Percentiles rank a stretch among this genome's conserved stretches.
These are phyloP conservation scores for Pulicaria dysenterica DNA, from an alignment of 129 eudicot genomes.

Conservation along the genomic window DNA sequence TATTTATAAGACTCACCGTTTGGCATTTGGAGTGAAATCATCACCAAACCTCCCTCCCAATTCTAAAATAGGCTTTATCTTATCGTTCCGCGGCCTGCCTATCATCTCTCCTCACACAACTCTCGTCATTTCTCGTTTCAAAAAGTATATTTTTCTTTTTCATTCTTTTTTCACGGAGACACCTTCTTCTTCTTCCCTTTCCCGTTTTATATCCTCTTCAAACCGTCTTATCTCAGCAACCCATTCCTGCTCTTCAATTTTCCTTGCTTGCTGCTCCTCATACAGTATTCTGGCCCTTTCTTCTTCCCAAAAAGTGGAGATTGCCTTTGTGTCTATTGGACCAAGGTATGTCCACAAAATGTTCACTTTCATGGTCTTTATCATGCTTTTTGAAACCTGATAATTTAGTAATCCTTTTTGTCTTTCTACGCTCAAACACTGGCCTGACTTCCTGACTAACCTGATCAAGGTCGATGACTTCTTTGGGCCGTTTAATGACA, in stretches of 20 bases:
- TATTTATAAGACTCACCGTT: conserved; percentile 38
- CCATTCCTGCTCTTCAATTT: conserved; percentile 63
- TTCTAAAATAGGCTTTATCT: conserved; percentile 55
- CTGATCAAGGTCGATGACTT: conserved; percentile 65
- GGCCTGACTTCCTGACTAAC: conserved; percentile 67
- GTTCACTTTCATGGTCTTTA: conserved; percentile 37
- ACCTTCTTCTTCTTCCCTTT: conserved; percentile 82
- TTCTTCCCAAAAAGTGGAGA: conserved; percentile 36
- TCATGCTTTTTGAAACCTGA: conserved; percentile 48
- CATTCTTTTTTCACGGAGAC: conserved; percentile 60
- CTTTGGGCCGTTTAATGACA: conserved; percentile 78
- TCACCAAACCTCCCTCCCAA: conserved; percentile 52
- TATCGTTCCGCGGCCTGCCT: conserved; percentile 58
- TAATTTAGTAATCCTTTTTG: conserved; percentile 66
- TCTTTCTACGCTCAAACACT: conserved; percentile 63
- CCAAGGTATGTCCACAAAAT: conserved; percentile 42
- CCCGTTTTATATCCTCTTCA: conserved; percentile 70
- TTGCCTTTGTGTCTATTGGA: conserved; percentile 35
- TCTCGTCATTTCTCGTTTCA: conserved; percentile 57
- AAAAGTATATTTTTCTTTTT: conserved; percentile 60
- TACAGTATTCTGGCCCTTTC: conserved; percentile 42
- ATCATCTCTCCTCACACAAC: conserved; percentile 57
- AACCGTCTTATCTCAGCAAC: conserved; percentile 61
- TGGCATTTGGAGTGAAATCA: conserved; percentile 55
- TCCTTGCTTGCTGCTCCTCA: conserved; percentile 42